Conservation (phyloP, 2,329 filamentous ascomycete species). For the Curvularia spicifera region DNA sequence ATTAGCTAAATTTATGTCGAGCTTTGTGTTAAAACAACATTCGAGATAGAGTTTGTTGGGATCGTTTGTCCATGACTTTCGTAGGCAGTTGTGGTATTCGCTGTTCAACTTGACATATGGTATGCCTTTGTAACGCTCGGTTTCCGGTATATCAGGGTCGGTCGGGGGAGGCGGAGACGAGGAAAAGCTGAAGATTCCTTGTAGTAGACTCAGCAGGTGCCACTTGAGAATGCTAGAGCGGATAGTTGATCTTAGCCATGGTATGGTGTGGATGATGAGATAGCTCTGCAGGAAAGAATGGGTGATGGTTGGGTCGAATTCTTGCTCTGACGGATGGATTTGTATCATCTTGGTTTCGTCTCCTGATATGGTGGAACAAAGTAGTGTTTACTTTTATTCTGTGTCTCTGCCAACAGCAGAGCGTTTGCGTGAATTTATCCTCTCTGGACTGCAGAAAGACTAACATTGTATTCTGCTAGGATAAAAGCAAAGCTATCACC, state of each 20-base stretch:
- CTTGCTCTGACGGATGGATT: not conserved
- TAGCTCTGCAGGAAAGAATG: not conserved
- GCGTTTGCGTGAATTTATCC: not conserved
- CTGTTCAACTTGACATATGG: slow-evolving; percentile 12
- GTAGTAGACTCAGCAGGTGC: not conserved
- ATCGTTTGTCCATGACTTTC: slow-evolving; percentile 16
- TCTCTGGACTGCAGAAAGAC: not conserved
- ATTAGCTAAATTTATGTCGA: slow-evolving; percentile 7
- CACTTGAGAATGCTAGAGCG: not conserved
- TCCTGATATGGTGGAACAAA: not conserved
- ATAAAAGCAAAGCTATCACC: not conserved
- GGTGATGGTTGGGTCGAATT: not conserved
- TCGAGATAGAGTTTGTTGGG: slow-evolving; percentile 11
- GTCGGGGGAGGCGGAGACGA: not conserved
- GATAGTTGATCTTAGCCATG: not conserved
- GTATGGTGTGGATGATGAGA: not conserved
- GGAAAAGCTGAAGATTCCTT: not conserved
- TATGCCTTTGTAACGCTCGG: slow-evolving; percentile 1
- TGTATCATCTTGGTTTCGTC: not conserved
- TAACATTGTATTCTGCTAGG: not conserved
- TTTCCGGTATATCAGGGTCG: not conserved
- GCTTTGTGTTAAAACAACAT: slow-evolving; percentile 6
- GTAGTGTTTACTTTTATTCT: not conserved
- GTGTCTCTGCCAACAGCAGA: not conserved
- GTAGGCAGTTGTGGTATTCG: slow-evolving; percentile 4